Conservation (phyloP, 345 rosid species). For the Carallia brachiata region DNA sequence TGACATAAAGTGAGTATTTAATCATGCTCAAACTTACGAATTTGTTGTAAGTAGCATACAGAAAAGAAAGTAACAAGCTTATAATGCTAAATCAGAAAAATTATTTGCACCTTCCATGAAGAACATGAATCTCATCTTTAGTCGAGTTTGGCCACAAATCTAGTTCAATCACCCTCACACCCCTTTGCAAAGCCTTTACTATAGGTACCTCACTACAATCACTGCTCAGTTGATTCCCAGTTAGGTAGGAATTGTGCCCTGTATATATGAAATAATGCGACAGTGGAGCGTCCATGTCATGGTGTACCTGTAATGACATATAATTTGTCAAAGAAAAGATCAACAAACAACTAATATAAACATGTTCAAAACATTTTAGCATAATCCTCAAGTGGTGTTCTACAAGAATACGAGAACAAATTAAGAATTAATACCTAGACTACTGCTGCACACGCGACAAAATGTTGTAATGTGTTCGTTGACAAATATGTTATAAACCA, state of each 20-base stretch:
- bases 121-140: conserved; percentile 68
- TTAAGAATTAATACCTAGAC: no score
- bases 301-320: conserved; percentile 65
- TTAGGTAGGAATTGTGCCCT: conserved; percentile 90
- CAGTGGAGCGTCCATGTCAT: conserved; percentile 80
- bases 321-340: conserved; percentile 13
- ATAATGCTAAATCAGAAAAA: background rate
- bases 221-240: conserved; percentile 92
- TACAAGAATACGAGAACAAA: no score
- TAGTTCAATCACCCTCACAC: conserved; percentile 89
- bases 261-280: conserved; percentile 88
- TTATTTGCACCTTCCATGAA: conserved; percentile 71
- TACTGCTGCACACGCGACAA: no score
- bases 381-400: background rate
- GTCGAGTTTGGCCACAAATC: conserved; percentile 92
- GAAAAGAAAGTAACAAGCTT: background rate
- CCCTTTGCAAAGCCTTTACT: conserved; percentile 66
- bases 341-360: background rate
- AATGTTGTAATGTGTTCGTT: no score
- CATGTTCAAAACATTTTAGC: conserved; percentile 5
- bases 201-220: conserved; percentile 92
- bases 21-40: background rate
- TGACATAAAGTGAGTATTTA: background rate
- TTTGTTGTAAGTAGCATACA: background rate
- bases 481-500: no score